A percentile compares a stretch with the other conserved stretches of the same genome.
Evolutionary conservation across 805 yeast species (phyloP).

Genomic region (Vanderwaltozyma tropicalis): DNA sequence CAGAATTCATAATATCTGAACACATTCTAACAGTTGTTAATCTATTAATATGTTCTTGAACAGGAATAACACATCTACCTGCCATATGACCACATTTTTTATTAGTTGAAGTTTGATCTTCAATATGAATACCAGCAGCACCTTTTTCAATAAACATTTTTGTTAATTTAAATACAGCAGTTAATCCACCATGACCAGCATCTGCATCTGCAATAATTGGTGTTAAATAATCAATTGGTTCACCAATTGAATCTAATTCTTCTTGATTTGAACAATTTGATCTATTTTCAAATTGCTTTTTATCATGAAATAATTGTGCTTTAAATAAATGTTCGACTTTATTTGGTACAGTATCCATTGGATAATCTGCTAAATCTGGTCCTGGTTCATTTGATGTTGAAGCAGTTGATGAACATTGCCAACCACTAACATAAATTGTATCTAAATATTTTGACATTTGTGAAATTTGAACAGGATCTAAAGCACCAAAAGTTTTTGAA

Average conservation of each 20-base stretch:
- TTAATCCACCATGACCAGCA: conserved; percentile 97
- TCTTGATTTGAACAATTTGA: conserved; percentile 42
- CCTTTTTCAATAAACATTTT: conserved; percentile 95
- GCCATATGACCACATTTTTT: conserved; percentile 99
- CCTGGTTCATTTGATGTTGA: conserved; percentile 96
- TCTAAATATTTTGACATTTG: conserved; percentile 96
- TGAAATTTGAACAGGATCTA: conserved; percentile 90
- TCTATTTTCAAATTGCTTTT: conserved; percentile 87
- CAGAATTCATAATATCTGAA: conserved; percentile 86
- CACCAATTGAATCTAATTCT: conserved; percentile 57
- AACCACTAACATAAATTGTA: conserved; percentile 87
- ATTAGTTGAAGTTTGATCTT: conserved; percentile 98
- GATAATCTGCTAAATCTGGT: conserved; percentile 97
- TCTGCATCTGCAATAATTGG: conserved; percentile 97
- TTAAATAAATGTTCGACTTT: conserved; percentile 94
- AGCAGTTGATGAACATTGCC: conserved; percentile 98
- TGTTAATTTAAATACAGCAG: conserved; percentile 91
- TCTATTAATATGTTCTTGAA: conserved; percentile 93
- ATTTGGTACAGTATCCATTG: conserved; percentile 97
- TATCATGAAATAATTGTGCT: conserved; percentile 94
- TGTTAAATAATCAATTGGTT: conserved; percentile 76
- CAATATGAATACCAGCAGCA: conserved; percentile 98
- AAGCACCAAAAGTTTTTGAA: conserved; percentile 88
- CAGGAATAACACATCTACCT: conserved; percentile 94
- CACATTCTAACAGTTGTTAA: conserved; percentile 88